These are phyloP conservation scores for Plasmodium gonderi DNA, from an alignment of 169 alveolate species.

Conservation along the genomic window DNA sequence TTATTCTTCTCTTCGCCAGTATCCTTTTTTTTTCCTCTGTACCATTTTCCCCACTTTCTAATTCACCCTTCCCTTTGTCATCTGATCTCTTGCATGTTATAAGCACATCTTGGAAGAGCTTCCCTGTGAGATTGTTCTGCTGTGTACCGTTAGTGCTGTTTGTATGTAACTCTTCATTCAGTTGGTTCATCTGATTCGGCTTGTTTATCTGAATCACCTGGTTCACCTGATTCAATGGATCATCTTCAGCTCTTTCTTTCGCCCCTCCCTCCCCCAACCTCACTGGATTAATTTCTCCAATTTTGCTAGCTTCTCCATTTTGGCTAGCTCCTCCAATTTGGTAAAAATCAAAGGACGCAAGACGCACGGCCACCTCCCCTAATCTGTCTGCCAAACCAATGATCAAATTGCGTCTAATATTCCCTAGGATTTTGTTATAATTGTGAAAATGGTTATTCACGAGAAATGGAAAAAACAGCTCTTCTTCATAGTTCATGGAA, in stretches of 20 bases:
- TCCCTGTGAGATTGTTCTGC: background rate
- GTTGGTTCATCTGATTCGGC: background rate
- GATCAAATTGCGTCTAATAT: background rate
- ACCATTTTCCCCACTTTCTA: background rate
- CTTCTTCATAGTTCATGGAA: constrained; percentile 33
- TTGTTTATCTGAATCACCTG: background rate
- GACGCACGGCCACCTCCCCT: constrained; percentile 8
- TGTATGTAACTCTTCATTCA: background rate
- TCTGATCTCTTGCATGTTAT: background rate
- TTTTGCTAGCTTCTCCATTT: background rate
- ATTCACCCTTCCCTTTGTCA: background rate
- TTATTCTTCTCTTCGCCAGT: background rate
- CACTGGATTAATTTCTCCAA: too few species aligned
- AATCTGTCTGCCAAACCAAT: constrained; percentile 9
- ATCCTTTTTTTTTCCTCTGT: background rate
- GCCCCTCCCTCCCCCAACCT: background rate
- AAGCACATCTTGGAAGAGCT: background rate
- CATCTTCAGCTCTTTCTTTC: background rate
- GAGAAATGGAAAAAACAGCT: constrained; percentile 19
- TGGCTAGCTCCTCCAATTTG: background rate
- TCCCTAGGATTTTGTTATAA: background rate
- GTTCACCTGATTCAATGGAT: background rate
- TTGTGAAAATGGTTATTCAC: background rate
- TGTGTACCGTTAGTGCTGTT: background rate
- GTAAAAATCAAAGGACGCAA: background rate